These are phyloP conservation scores for Colletotrichum acutatum DNA, from an alignment of 2,329 filamentous ascomycete species.

Conservation along the genomic window DNA sequence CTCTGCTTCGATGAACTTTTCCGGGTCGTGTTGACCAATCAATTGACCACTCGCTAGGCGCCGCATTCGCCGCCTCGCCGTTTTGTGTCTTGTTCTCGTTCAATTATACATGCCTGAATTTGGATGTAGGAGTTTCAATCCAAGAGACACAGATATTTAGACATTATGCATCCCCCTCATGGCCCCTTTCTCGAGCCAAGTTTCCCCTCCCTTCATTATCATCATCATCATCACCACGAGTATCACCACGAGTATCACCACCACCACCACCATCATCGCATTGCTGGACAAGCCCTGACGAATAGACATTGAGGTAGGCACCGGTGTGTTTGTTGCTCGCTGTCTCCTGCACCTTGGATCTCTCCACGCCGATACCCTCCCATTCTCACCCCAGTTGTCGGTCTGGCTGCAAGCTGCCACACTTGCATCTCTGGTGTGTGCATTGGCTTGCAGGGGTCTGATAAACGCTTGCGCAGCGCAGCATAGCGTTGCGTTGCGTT, in stretches of 20 bases:
- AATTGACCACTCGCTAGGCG: background rate
- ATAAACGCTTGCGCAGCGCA: slow-evolving; percentile 30
- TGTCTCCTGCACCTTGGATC: background rate
- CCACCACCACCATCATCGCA: background rate
- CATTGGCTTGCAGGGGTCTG: slow-evolving; percentile 33
- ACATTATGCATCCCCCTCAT: slow-evolving; percentile 2
- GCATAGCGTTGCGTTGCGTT: slow-evolving; percentile 23
- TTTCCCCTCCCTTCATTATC: background rate
- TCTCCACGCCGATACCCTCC: slow-evolving; percentile 3
- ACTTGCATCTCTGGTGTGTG: slow-evolving; percentile 31
- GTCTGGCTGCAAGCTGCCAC: slow-evolving; percentile 34
- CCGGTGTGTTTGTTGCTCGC: slow-evolving; percentile 4
- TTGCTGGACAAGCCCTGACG: slow-evolving; percentile 7
- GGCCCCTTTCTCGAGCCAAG: background rate
- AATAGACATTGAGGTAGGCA: slow-evolving; percentile 29
- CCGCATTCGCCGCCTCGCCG: slow-evolving; percentile 29
- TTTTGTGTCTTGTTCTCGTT: slow-evolving; percentile 16
- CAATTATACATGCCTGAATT: slow-evolving; percentile 10
- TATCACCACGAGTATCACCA: background rate
- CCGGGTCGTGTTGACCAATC: slow-evolving; percentile 10
- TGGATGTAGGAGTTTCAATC: background rate
- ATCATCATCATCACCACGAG: background rate
- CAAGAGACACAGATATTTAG: background rate
- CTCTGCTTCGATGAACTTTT: background rate
- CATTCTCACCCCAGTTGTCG: slow-evolving; percentile 31